Base-by-base conservation (phyloP, 1,284 basidiomycete genomes). In the Puccinia horiana region DNA sequence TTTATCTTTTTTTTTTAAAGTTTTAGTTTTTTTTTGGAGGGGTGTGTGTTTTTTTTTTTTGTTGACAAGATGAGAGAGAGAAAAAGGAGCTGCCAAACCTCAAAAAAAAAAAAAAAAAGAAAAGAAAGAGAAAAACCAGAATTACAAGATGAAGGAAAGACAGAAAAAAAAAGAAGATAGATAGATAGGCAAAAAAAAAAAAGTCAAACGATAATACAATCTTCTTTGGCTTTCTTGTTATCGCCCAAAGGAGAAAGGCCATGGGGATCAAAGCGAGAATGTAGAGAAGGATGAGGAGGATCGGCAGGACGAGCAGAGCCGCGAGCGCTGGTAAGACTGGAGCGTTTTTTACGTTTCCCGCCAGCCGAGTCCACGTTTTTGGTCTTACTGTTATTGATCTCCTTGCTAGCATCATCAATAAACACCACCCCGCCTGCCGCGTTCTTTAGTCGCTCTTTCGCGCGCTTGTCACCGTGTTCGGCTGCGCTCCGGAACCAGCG, bases 391-490 rank as follows among this genome's bases (percentile, higher is more conserved):
- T 61, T 42, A 54, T 69, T 37, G 61, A 20, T 18, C 47, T 82
- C 11, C 16, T 42, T 61, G 44, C 49, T 74, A 18, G 49, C 37
- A 26, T 69, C 49, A 23, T 73, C 40, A 20, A 75, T 70, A 84
- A 84, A 18, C 85, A 81, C 3, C 83, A 83, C 29, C 20, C 37
- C 65, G 12, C 63, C 84, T 82, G 26, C n/a, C 29, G 12, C 78
- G 29, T 90, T 90, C 87, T 91, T 92, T n/a, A 99, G 88, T 70
- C 97, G 91, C 86, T 96, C 93, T 20, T 90, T 89, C 0, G 96
- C 95, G 82, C 96, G 93, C 87, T 95, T 96, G 88, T 99, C 96
- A 63, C 96, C 96, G 49, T 92, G 91, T n/a, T 96, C 94, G 6
- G 94, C 92, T 0, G 96, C 95, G 83, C 91, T 91, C 87, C 93